Evolutionary conservation across 352 stramenopile species (phyloP).

Genomic region (Phytophthora crassamura): DNA sequence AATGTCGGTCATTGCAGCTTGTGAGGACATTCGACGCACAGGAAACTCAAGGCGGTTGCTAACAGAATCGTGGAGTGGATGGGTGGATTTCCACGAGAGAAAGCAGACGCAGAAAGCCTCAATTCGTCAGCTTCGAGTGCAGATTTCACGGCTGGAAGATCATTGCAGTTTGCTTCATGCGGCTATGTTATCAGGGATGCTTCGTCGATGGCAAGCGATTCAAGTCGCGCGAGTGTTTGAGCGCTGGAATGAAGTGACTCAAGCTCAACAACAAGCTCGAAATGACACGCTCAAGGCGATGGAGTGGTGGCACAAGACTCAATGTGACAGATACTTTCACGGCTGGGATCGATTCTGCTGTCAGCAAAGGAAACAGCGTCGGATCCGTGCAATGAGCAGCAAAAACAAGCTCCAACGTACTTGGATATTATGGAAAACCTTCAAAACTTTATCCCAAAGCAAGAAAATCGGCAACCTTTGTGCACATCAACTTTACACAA

Average conservation of each 20-base stretch:
- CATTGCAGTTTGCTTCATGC: not conserved
- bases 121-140: slow-evolving; percentile 14
- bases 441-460: not conserved
- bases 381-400: slow-evolving; percentile 16
- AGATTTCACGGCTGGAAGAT: slow-evolving; percentile 17
- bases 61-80: slow-evolving; percentile 26
- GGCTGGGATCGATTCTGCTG: slow-evolving; percentile 28
- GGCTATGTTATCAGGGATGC: not conserved
- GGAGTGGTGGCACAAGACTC: slow-evolving; percentile 36
- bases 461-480: slow-evolving; percentile 1
- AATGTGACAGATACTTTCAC: slow-evolving; percentile 18
- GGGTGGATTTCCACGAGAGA: slow-evolving; percentile 26
- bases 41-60: slow-evolving; percentile 23
- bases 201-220: slow-evolving; percentile 38
- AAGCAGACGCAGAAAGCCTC: slow-evolving; percentile 22
- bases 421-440: slow-evolving; percentile 25
- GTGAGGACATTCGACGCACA: slow-evolving; percentile 31
- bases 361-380: slow-evolving; percentile 8
- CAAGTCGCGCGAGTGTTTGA: slow-evolving; percentile 23
- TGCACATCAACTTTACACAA: not conserved
- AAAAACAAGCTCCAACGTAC: slow-evolving; percentile 13
- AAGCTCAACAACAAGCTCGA: slow-evolving; percentile 14
- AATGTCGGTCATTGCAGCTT: slow-evolving; percentile 29
- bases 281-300: slow-evolving; percentile 33
- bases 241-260: slow-evolving; percentile 13